These are phyloP conservation scores for Petunia axillaris DNA, from an alignment of 257 asterid genomes.

Conservation along the genomic window DNA sequence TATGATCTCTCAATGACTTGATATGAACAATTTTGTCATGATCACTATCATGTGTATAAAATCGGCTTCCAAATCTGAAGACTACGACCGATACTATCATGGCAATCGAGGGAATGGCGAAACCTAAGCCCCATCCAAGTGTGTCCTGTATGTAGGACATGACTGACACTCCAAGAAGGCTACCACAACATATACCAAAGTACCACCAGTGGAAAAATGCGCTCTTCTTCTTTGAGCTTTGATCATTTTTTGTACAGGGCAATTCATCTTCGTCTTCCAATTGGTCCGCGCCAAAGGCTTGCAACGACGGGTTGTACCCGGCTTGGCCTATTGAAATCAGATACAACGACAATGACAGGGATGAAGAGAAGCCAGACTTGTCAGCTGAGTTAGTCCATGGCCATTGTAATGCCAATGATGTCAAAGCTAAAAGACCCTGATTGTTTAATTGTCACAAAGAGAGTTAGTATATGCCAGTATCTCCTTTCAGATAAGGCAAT, in stretches of 20 bases:
- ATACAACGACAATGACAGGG: constrained; percentile 63
- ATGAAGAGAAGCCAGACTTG: constrained; percentile 45
- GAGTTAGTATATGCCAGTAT: background rate
- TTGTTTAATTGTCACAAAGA: background rate
- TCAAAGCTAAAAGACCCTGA: constrained; percentile 83
- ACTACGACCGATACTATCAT: constrained; percentile 60
- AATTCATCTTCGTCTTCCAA: constrained; percentile 49
- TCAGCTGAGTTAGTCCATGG: constrained; percentile 46
- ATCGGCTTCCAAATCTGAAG: constrained; percentile 61
- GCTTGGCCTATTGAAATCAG: constrained; percentile 86
- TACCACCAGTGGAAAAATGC: constrained; percentile 94
- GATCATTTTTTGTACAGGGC: constrained; percentile 39
- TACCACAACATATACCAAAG: constrained; percentile 84
- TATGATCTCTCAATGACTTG: constrained; percentile 37
- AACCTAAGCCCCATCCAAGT: constrained; percentile 91
- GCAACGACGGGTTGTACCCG: constrained; percentile 85
- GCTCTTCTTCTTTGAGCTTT: constrained; percentile 52
- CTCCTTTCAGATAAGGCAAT: background rate
- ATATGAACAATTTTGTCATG: constrained; percentile 25
- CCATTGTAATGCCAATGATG: constrained; percentile 65
- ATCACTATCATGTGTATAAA: constrained; percentile 42
- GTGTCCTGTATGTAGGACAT: constrained; percentile 88
- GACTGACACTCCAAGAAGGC: constrained; percentile 73
- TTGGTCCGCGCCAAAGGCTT: constrained; percentile 93
- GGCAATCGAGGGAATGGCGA: constrained; percentile 70